Evolutionary conservation across 2,329 filamentous ascomycete species (phyloP).

Genomic region (Rhexocercosporidium sp.): DNA sequence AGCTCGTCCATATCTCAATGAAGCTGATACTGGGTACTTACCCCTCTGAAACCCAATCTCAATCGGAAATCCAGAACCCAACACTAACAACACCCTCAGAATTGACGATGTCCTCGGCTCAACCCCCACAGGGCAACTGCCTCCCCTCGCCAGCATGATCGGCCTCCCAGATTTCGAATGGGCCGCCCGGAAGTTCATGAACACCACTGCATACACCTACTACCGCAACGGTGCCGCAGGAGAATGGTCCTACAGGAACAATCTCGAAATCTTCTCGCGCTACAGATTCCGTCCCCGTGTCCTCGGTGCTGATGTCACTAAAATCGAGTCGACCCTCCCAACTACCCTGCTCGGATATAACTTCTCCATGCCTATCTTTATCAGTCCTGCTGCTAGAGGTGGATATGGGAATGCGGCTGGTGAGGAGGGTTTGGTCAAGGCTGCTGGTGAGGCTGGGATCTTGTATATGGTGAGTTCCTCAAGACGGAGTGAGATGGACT

Average conservation of each 20-base stretch:
- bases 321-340: constrained; percentile 46
- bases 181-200: constrained; percentile 55
- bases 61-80: not conserved
- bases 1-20: constrained; percentile 18
- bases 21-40: constrained; percentile 20
- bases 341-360: constrained; percentile 59
- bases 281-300: constrained; percentile 54
- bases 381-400: constrained; percentile 53
- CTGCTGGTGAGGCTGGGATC: constrained; percentile 15
- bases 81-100: not conserved
- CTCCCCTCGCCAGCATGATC: constrained; percentile 50
- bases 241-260: constrained; percentile 61
- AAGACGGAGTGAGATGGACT: too few relatives aligned
- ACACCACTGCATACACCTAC: constrained; percentile 56
- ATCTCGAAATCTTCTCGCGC: constrained; percentile 58
- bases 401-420: constrained; percentile 51
- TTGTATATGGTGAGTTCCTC: constrained; percentile 24
- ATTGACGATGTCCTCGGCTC: constrained; percentile 24
- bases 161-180: constrained; percentile 61
- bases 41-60: not conserved
- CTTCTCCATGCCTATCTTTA: constrained; percentile 61
- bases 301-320: constrained; percentile 52
- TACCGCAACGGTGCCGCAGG: constrained; percentile 61
- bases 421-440: constrained; percentile 56
- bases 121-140: constrained; percentile 38